Evolutionary conservation across 108 stramenopile species (phyloP).

Genomic region (Asterionellopsis glacialis): DNA sequence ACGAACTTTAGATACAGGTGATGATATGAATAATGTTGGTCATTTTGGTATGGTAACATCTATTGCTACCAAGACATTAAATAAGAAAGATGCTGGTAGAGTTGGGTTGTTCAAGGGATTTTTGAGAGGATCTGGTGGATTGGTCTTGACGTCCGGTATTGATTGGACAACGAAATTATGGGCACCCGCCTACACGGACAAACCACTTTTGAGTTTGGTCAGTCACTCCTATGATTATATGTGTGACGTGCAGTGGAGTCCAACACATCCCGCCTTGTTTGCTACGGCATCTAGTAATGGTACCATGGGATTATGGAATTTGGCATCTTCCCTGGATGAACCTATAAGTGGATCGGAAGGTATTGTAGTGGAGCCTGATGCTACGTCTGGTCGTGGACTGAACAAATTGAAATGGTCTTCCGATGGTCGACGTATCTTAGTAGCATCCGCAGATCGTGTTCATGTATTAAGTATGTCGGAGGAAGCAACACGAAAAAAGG

Average conservation of each 20-base stretch:
- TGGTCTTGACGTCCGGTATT: slow-evolving; percentile 75
- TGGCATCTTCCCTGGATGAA: slow-evolving; percentile 72
- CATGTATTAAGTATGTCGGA: slow-evolving; percentile 76
- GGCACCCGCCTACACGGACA: slow-evolving; percentile 77
- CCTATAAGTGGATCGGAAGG: slow-evolving; percentile 77
- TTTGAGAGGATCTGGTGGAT: slow-evolving; percentile 58
- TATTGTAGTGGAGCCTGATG: slow-evolving; percentile 59
- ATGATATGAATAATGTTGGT: slow-evolving; percentile 15
- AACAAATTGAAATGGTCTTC: slow-evolving; percentile 78
- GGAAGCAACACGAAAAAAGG: slow-evolving; percentile 62
- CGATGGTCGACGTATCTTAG: slow-evolving; percentile 78
- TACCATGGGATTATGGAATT: slow-evolving; percentile 80
- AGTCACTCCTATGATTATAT: slow-evolving; percentile 89
- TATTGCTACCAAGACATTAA: slow-evolving; percentile 46
- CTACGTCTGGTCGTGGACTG: slow-evolving; percentile 34
- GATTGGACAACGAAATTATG: slow-evolving; percentile 91
- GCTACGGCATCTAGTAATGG: slow-evolving; percentile 84
- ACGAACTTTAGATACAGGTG: slow-evolving; percentile 36
- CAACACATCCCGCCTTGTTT: slow-evolving; percentile 76
- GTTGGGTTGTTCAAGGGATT: slow-evolving; percentile 67
- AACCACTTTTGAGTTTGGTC: slow-evolving; percentile 64
- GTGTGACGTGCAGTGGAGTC: slow-evolving; percentile 85
- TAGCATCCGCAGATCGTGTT: slow-evolving; percentile 68
- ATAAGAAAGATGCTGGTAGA: slow-evolving; percentile 22
- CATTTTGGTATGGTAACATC: slow-evolving; percentile 83